phyloP scores from a whole-genome alignment of 257 asterid species.

The Haberlea rhodopensis region DNA sequence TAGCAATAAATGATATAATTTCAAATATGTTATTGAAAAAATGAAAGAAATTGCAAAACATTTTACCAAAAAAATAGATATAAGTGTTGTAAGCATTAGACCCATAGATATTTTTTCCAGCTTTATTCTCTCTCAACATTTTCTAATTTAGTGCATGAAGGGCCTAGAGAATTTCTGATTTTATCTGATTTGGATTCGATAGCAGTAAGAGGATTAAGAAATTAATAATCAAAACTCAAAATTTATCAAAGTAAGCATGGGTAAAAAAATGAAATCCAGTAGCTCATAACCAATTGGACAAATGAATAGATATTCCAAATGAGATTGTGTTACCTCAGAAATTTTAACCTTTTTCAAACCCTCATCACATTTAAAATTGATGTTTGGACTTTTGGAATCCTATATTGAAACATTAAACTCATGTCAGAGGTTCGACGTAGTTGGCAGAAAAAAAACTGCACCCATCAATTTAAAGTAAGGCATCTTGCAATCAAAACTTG shows the following conservation, averaged over 20 bases:
- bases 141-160: slow-evolving; percentile 1
- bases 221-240: background rate
- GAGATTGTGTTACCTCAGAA: slow-evolving; percentile 59
- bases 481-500: slow-evolving; percentile 16
- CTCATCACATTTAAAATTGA: slow-evolving; percentile 66
- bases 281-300: slow-evolving; percentile 5
- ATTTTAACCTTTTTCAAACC: slow-evolving; percentile 61
- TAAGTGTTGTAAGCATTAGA: background rate
- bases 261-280: slow-evolving; percentile 2
- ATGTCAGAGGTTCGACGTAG: slow-evolving; percentile 20
- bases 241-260: slow-evolving; percentile 1
- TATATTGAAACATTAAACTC: slow-evolving; percentile 30
- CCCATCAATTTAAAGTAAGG: slow-evolving; percentile 16
- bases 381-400: slow-evolving; percentile 57
- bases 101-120: background rate
- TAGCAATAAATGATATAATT: background rate
- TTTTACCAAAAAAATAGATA: too few relatives aligned
- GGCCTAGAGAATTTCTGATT: background rate
- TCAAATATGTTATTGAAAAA: background rate
- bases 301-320: slow-evolving; percentile 19
- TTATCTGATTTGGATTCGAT: background rate
- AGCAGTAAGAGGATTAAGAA: background rate
- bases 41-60: background rate
- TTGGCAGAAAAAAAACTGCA: slow-evolving; percentile 9
- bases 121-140: background rate